Evolutionary conservation across 352 stramenopile genomes (phyloP).

Genomic region (Globisporangium nodosum): DNA sequence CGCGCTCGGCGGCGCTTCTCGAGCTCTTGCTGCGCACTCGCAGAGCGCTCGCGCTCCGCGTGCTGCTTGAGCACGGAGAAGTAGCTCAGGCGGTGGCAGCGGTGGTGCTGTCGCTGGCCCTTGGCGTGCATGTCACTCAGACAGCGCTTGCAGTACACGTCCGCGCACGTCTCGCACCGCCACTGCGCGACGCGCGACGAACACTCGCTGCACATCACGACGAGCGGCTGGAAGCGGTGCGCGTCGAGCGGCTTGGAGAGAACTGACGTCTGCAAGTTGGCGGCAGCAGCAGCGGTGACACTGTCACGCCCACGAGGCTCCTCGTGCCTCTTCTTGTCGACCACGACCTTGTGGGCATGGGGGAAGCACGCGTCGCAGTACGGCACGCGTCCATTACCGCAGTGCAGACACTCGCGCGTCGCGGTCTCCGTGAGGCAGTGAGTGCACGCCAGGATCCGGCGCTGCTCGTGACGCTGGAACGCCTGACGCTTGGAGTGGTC

Average conservation of each 20-base stretch:
- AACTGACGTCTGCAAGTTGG: neutral
- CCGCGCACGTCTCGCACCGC: slow-evolving; percentile 51
- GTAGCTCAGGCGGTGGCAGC: slow-evolving; percentile 55
- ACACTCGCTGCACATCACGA: slow-evolving; percentile 69
- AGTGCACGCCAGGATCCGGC: slow-evolving; percentile 35
- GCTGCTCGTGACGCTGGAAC: slow-evolving; percentile 35
- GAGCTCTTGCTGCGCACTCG: slow-evolving; percentile 26
- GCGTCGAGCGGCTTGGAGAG: neutral
- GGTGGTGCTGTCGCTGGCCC: slow-evolving; percentile 49
- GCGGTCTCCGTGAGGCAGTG: slow-evolving; percentile 53
- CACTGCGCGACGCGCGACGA: slow-evolving; percentile 52
- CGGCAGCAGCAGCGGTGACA: neutral
- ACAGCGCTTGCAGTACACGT: slow-evolving; percentile 69
- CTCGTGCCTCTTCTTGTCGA: neutral
- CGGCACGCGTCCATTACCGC: slow-evolving; percentile 53
- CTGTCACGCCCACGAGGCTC: neutral
- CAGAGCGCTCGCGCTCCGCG: slow-evolving; percentile 28
- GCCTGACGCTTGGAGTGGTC: slow-evolving; percentile 48
- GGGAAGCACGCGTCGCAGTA: slow-evolving; percentile 68
- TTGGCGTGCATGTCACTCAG: slow-evolving; percentile 48
- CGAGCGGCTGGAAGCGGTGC: slow-evolving; percentile 40
- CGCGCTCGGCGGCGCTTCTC: slow-evolving; percentile 20
- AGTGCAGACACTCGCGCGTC: slow-evolving; percentile 58
- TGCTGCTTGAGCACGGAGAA: slow-evolving; percentile 56
- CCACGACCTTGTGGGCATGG: slow-evolving; percentile 28